These are phyloP conservation scores for Calonectria hawksworthii DNA, from an alignment of 2,329 filamentous ascomycete genomes.

Conservation along the genomic window DNA sequence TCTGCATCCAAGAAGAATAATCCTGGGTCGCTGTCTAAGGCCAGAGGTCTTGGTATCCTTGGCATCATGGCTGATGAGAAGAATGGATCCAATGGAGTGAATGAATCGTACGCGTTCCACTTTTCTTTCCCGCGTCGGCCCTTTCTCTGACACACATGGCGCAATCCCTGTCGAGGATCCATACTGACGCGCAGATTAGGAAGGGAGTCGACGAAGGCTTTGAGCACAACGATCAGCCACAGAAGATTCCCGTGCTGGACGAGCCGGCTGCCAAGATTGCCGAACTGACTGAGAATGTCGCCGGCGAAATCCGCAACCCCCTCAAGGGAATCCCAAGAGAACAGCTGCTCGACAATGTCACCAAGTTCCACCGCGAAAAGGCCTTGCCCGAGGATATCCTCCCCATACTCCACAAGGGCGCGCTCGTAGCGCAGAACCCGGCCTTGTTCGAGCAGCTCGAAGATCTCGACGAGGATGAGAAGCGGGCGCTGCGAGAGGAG, in stretches of 20 bases:
- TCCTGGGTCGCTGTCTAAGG: background rate
- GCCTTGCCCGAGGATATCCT: constrained; percentile 61
- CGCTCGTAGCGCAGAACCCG: constrained; percentile 55
- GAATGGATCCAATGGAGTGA: constrained; percentile 18
- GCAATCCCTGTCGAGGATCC: constrained; percentile 1
- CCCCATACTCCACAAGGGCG: constrained; percentile 50
- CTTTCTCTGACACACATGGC: background rate
- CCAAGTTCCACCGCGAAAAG: constrained; percentile 65
- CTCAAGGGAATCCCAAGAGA: constrained; percentile 66
- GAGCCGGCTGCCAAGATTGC: constrained; percentile 26
- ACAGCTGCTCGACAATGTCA: constrained; percentile 67
- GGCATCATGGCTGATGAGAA: constrained; percentile 21
- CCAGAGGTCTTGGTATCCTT: background rate
- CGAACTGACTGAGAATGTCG: constrained; percentile 37
- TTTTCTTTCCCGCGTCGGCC: background rate
- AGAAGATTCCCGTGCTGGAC: constrained; percentile 13
- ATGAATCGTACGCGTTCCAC: constrained; percentile 7
- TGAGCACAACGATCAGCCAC: background rate
- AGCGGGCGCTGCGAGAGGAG: constrained; percentile 56
- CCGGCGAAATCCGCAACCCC: constrained; percentile 58
- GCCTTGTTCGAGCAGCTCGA: constrained; percentile 61
- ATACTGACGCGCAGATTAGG: background rate
- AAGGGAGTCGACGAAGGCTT: constrained; percentile 7
- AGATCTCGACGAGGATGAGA: constrained; percentile 61
- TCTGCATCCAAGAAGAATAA: background rate